Conservation (phyloP, 192 early-diverging fungal species). For the Coemansia sp. region DNA sequence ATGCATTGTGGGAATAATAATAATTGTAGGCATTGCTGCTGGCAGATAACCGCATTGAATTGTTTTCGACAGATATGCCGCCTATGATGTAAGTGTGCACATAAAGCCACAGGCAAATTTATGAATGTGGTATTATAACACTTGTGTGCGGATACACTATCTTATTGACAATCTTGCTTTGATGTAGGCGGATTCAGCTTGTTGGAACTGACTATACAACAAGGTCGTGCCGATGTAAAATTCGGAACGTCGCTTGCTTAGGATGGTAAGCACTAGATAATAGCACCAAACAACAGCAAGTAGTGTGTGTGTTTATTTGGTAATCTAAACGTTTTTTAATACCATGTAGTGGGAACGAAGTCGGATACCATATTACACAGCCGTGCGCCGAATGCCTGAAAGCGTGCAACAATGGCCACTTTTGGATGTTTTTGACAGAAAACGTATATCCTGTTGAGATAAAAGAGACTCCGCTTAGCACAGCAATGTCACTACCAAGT, state of each 20-base stretch:
- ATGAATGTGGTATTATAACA: background rate
- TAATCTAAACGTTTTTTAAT: background rate
- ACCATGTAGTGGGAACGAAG: slow-evolving; percentile 61
- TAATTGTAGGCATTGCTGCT: slow-evolving; percentile 59
- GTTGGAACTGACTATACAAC: slow-evolving; percentile 72
- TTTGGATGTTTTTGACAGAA: slow-evolving; percentile 94
- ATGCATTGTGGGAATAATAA: background rate
- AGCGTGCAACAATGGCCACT: slow-evolving; percentile 94
- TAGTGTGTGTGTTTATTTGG: too few species aligned
- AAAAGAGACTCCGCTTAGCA: slow-evolving; percentile 19
- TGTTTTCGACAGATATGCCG: slow-evolving; percentile 74
- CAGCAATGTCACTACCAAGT: slow-evolving; percentile 20
- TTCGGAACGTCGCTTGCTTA: slow-evolving; percentile 69
- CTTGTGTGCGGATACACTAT: background rate
- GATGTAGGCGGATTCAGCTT: slow-evolving; percentile 58
- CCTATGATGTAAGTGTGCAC: slow-evolving; percentile 62
- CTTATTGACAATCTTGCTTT: background rate
- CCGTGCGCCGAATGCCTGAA: slow-evolving; percentile 86
- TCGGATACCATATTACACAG: slow-evolving; percentile 80
- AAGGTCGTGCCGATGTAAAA: slow-evolving; percentile 67
- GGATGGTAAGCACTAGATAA: slow-evolving; percentile 56
- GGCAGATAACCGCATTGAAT: slow-evolving; percentile 68
- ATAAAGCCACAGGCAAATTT: background rate
- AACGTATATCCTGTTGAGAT: slow-evolving; percentile 59
- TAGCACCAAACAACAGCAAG: too few species aligned